Conservation (phyloP, 768 basidiomycete genomes). For the Amanita pallidorosea region DNA sequence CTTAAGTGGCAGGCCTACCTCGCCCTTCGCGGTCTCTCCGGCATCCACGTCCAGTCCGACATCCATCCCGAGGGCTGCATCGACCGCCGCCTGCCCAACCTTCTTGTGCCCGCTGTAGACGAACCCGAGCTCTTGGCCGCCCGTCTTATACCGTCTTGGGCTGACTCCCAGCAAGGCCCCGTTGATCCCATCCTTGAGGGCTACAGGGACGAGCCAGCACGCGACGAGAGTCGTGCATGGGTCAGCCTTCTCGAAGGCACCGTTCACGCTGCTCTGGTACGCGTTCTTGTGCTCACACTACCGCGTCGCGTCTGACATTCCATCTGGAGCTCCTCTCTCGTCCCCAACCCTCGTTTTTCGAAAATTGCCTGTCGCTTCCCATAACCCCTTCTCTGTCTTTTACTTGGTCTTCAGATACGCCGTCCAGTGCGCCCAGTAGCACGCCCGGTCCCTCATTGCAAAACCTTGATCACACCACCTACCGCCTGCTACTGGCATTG, state of each 20-base stretch:
- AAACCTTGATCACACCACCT: constrained; percentile 48
- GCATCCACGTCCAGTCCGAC: constrained; percentile 54
- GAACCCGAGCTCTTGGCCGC: constrained; percentile 46
- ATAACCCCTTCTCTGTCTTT: constrained; percentile 3
- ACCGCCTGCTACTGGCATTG: constrained; percentile 59
- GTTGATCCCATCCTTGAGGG: constrained; percentile 45
- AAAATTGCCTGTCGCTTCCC: constrained; percentile 24
- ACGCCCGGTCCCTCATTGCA: constrained; percentile 25
- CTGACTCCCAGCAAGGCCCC: constrained; percentile 39
- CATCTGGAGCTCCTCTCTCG: constrained; percentile 36
- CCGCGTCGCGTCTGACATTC: neutral
- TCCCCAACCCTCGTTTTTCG: constrained; percentile 31
- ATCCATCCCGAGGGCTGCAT: constrained; percentile 59
- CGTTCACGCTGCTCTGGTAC: constrained; percentile 67
- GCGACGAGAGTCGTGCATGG: constrained; percentile 78
- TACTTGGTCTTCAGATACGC: neutral
- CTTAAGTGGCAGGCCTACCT: constrained; percentile 87
- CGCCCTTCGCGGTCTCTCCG: constrained; percentile 48
- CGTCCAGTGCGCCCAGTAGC: neutral
- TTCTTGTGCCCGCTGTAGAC: constrained; percentile 40
- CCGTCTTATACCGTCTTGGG: constrained; percentile 66
- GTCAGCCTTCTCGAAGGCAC: constrained; percentile 65
- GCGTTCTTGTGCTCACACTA: constrained; percentile 13
- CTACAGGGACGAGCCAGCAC: constrained; percentile 45
- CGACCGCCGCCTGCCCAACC: constrained; percentile 57